phyloP scores from a whole-genome alignment of 495 filamentous ascomycete species.

The Venustampulla echinocandica region DNA sequence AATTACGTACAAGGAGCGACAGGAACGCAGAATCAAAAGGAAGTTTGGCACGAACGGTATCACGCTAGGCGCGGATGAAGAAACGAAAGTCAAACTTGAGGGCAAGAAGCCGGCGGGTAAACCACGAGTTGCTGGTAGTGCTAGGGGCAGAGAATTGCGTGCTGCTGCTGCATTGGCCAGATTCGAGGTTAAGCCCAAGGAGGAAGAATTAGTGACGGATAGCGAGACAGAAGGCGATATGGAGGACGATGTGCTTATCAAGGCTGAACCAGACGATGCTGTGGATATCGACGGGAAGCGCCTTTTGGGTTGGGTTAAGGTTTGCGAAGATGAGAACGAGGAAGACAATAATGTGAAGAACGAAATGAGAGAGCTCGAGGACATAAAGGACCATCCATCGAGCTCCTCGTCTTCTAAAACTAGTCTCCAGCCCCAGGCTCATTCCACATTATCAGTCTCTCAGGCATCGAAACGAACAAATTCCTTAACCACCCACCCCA shows the following conservation, averaged over 20 bases:
- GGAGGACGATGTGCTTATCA: constrained; percentile 14
- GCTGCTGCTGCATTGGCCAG: constrained; percentile 69
- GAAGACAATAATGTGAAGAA: constrained; percentile 17
- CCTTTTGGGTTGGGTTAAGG: constrained; percentile 55
- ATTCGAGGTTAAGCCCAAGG: constrained; percentile 42
- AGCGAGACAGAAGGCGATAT: constrained; percentile 19
- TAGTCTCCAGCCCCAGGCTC: neutral
- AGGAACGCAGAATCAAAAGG: constrained; percentile 55
- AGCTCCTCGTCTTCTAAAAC: neutral
- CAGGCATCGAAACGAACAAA: constrained; percentile 2
- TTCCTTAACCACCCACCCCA: neutral
- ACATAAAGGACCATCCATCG: constrained; percentile 1
- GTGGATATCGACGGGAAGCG: constrained; percentile 50
- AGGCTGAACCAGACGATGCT: constrained; percentile 28
- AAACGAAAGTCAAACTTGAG: constrained; percentile 53
- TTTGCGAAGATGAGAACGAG: constrained; percentile 61
- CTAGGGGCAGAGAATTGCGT: constrained; percentile 61
- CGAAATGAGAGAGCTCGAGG: constrained; percentile 15
- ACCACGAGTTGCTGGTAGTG: constrained; percentile 61
- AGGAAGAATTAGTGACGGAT: constrained; percentile 20
- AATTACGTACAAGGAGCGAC: constrained; percentile 51
- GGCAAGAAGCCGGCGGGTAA: constrained; percentile 44
- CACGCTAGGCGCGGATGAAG: constrained; percentile 57
- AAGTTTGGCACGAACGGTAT: constrained; percentile 67
- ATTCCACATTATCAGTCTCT: neutral